A percentile compares a stretch with the other conserved stretches of the same genome.
Evolutionary conservation across 2,329 filamentous ascomycete species (phyloP).

Genomic region (Diplocarpon rosae): DNA sequence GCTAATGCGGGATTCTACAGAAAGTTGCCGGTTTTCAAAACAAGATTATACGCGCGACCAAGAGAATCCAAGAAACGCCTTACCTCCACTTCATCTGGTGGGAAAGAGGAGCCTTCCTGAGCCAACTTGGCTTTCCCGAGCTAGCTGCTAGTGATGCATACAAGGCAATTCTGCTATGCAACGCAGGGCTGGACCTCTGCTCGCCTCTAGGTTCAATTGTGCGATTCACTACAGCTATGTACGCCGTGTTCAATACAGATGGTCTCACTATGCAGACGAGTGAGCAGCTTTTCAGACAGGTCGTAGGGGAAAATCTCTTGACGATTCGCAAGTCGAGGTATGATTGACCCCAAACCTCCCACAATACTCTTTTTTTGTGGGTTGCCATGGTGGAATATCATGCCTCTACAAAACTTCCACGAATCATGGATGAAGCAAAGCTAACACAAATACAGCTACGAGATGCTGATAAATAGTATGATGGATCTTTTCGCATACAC

Average conservation of each 20-base stretch:
- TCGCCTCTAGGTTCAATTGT: background rate
- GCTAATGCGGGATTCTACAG: too few species aligned
- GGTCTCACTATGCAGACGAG: too few species aligned
- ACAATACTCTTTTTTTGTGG: too few species aligned
- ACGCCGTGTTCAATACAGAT: background rate
- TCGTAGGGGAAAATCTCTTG: too few species aligned
- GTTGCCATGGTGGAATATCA: too few species aligned
- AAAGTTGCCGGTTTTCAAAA: too few species aligned
- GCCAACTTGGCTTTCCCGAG: constrained; percentile 6
- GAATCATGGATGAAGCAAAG: too few species aligned
- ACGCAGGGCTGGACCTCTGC: background rate
- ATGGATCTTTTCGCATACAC: background rate
- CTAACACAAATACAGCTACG: background rate
- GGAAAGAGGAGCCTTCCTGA: background rate
- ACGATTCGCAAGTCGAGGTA: too few species aligned
- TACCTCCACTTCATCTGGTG: constrained; percentile 2
- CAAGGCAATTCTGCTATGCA: constrained; percentile 6
- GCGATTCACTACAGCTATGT: constrained; percentile 2
- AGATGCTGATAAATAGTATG: background rate
- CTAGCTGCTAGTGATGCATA: constrained; percentile 10
- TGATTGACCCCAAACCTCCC: too few species aligned
- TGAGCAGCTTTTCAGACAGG: too few species aligned
- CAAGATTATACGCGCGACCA: background rate
- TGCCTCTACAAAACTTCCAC: too few species aligned
- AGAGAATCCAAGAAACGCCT: background rate